These are phyloP conservation scores for Elymus sibiricus DNA, from an alignment of 176 grass and related monocot genomes.

Conservation along the genomic window DNA sequence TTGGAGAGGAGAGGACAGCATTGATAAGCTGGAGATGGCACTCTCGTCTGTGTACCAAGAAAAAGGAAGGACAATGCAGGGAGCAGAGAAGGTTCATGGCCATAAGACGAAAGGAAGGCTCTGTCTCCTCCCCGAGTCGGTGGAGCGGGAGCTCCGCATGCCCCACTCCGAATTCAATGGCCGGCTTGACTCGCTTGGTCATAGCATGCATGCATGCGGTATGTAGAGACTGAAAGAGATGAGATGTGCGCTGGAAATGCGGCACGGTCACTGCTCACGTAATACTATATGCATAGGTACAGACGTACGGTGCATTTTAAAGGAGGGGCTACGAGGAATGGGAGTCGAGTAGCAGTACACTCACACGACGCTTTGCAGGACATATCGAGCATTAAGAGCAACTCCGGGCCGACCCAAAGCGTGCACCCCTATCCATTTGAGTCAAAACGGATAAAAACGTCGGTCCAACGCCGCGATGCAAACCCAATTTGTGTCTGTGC, in stretches of 20 bases:
- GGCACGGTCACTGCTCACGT: background rate
- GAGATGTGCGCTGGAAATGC: background rate
- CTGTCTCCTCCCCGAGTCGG: slow-evolving; percentile 14
- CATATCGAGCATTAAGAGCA: background rate
- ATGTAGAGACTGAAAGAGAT: background rate
- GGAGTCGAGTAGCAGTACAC: too few species aligned
- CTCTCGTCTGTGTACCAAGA: background rate
- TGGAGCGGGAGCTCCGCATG: background rate
- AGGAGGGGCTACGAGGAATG: background rate
- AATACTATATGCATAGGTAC: background rate
- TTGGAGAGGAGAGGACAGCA: slow-evolving; percentile 18
- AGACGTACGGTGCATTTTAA: background rate
- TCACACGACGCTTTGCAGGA: background rate
- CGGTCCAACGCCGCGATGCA: too few species aligned
- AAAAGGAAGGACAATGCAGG: background rate
- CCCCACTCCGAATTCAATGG: slow-evolving; percentile 35
- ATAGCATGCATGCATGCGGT: background rate
- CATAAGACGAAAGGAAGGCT: background rate
- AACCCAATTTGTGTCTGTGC: too few species aligned
- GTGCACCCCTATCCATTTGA: too few species aligned
- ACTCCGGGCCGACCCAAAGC: too few species aligned
- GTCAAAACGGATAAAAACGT: too few species aligned
- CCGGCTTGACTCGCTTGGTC: background rate
- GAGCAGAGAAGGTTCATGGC: background rate
- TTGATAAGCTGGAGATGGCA: slow-evolving; percentile 21